Base-by-base conservation (phyloP, 1,284 basidiomycete genomes). In the Boletus mariae region DNA sequence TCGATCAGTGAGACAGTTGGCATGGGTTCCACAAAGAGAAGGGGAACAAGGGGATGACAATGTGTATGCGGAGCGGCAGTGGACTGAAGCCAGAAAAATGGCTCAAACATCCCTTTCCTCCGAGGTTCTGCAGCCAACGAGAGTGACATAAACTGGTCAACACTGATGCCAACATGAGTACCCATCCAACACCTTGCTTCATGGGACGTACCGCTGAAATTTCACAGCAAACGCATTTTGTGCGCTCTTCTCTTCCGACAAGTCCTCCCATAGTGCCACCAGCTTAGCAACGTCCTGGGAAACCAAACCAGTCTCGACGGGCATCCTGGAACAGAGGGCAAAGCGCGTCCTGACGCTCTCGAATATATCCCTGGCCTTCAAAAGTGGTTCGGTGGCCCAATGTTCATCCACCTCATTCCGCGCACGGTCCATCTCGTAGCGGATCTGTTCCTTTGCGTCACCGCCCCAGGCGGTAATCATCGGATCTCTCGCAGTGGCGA, bases 71-170 rank as follows among this genome's bases (percentile, higher is more conserved):
- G 69, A 4, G 66, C 62, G 1, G 73, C 60, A n/a, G 71, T 63
- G 0, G 75, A 59, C 41, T 78, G 77, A 12, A 76, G 72, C 87
- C 86, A 90, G 68, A 85, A 90, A 57, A 83, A 80, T 0, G 86
- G 85, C 58, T 89, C 86, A 54, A 87, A 90, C 9, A 85, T 70
- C 5, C 87, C 85, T 61, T 79, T 85, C 20, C 82, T 75, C 20
- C 82, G 78, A 12, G 88, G 82, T 62, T 92, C 90, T 13, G 84
- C 82, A 26, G 85, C 83, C 40, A 90, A 69, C 3, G 90, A 92
- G 11, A 90, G 75, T 0, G 85, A 82, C 79, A 88, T 85, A 61
- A 88, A 90, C 56, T 89, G 85, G 13, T 89, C 83, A 54, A 89
- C 72, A n/a, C 88, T 90, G 51, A n/a, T 10, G 32, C 44, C 43